Percentiles rank a stretch among this genome's conserved stretches.
Conservation (phyloP, 2,329 filamentous ascomycete genomes). For the Seiridium cupressi region DNA sequence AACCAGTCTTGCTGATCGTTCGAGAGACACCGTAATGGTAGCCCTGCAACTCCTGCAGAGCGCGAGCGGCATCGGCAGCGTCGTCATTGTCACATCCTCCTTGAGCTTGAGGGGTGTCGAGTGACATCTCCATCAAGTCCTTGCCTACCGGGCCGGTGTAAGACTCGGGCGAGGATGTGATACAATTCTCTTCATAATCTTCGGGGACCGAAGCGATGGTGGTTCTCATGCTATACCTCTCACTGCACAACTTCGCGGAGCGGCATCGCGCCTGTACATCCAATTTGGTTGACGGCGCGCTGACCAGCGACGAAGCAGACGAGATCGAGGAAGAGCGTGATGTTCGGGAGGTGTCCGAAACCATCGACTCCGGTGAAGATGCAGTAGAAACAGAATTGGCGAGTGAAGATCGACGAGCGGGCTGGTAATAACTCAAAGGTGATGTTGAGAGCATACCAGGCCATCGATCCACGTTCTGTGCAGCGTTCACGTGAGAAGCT, state of each 20-base stretch:
- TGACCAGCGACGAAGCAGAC: constrained; percentile 58
- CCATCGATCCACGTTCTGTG: constrained; percentile 54
- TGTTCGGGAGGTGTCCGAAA: constrained; percentile 60
- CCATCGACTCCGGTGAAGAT: constrained; percentile 67
- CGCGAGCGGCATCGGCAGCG: constrained; percentile 53
- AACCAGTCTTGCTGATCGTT: constrained; percentile 36
- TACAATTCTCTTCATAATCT: constrained; percentile 48
- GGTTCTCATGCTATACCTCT: constrained; percentile 52
- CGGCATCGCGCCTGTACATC: constrained; percentile 64
- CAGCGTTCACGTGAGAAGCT: constrained; percentile 41
- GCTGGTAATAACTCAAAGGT: constrained; percentile 45
- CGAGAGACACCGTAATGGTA: constrained; percentile 26
- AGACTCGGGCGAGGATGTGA: constrained; percentile 56
- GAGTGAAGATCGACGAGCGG: constrained; percentile 58
- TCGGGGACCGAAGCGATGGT: constrained; percentile 58
- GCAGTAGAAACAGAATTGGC: constrained; percentile 62
- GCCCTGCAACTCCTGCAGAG: constrained; percentile 60
- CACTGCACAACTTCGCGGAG: constrained; percentile 55
- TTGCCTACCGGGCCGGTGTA: constrained; percentile 53
- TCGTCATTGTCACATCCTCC: constrained; percentile 49
- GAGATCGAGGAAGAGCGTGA: constrained; percentile 66
- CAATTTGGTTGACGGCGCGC: constrained; percentile 58
- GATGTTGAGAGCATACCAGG: constrained; percentile 47
- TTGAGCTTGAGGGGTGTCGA: constrained; percentile 45
- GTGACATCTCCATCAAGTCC: constrained; percentile 46